Conservation (phyloP, 2,329 filamentous ascomycete genomes). For the Penicillium sp. region DNA sequence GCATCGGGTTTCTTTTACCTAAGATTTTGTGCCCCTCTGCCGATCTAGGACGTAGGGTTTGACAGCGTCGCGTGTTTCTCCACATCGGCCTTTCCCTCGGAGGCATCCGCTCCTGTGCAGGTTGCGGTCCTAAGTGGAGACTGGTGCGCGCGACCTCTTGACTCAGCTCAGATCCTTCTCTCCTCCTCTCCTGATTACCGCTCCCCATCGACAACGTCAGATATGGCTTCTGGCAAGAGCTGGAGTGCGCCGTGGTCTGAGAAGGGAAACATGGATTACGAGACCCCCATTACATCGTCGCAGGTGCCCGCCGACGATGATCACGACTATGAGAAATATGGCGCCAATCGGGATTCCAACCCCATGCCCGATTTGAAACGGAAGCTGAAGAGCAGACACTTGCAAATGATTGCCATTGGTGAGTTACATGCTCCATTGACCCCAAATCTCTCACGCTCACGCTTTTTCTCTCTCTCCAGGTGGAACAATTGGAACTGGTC, state of each 20-base stretch:
- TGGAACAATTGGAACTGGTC: slow-evolving; percentile 70
- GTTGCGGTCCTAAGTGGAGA: slow-evolving; percentile 9
- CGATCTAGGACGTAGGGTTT: slow-evolving; percentile 9
- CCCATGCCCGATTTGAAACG: slow-evolving; percentile 65
- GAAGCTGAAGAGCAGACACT: slow-evolving; percentile 79
- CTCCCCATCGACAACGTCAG: slow-evolving; percentile 8
- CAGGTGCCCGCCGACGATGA: slow-evolving; percentile 24
- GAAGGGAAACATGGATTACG: slow-evolving; percentile 27
- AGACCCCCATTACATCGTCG: slow-evolving; percentile 25
- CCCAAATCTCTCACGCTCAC: neutral
- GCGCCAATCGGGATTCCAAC: slow-evolving; percentile 55
- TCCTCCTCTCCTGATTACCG: neutral
- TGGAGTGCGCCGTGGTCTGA: slow-evolving; percentile 16
- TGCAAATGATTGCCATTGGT: slow-evolving; percentile 99
- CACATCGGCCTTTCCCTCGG: slow-evolving; percentile 11
- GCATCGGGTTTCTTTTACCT: slow-evolving; percentile 25
- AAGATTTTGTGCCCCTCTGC: slow-evolving; percentile 9
- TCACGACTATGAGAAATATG: slow-evolving; percentile 40
- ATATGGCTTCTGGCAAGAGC: slow-evolving; percentile 27
- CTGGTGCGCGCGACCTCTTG: slow-evolving; percentile 4
- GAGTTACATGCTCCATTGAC: slow-evolving; percentile 48
- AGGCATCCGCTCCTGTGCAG: slow-evolving; percentile 6
- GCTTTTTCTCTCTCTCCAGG: slow-evolving; percentile 31
- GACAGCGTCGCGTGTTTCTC: slow-evolving; percentile 12
- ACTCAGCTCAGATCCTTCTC: slow-evolving; percentile 11